Evolutionary conservation across 768 basidiomycete genomes (phyloP), one percentile per base, ranked within the genome.

Genomic region (Mycena epipterygia): DNA sequence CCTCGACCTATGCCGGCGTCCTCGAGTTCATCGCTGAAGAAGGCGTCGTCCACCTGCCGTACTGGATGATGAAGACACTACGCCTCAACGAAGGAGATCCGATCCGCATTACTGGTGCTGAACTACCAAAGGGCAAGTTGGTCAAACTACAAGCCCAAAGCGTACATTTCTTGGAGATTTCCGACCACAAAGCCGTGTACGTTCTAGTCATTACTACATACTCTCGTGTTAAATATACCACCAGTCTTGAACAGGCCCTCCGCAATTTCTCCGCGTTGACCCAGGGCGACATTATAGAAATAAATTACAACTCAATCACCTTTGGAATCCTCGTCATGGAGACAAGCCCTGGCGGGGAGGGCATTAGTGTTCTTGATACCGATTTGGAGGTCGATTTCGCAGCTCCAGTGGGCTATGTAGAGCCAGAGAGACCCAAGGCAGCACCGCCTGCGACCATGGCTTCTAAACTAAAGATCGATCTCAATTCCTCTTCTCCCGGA

Each of bases 21-120:
- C 89, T 99, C 32, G 98, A 99, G 79, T 99, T 99, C 82, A 98
- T 98, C 73, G 97, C 98, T 3, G 93, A 98, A 65, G 97, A 99
- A 80, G 98, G 98, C 16, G 87, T 93, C 17, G 97, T 97, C 3
- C 93, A 99, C 84, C 86, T 99, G 19, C 98, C 98, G 0, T 93
- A 96, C 75, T 99, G 98, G 98, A 97, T 99, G 95, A 99, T 99
- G 97, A 96, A 94, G 84, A 96, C 95, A 6, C 84, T 99, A 23
- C 90, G 95, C 30, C 83, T 99, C 30, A 92, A 91, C 64, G 98
- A 99, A 81, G 98, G 98, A 16, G 98, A 99, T 83, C 91, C 95
- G 14, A 94, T 99, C 69, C 91, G 96, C 49, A 91, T 99, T 60
- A 96, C 93, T 7, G 96, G 97, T 11, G 87, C 93, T 2, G 91